phyloP scores from a whole-genome alignment of 73 alveolate species.

The Symbiodinium natans region DNA sequence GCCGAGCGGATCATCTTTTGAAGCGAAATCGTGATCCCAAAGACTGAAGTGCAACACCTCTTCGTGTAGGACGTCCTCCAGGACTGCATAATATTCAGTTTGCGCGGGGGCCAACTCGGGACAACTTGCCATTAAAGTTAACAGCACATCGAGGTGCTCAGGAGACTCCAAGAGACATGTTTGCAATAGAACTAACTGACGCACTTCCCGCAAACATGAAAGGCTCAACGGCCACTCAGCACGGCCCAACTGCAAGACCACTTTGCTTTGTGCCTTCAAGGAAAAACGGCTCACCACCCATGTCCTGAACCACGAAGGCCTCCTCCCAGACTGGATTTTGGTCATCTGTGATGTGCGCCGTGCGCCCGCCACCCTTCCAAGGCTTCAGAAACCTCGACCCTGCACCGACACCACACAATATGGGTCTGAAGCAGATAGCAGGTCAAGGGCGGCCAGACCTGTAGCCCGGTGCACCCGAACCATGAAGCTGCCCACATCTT shows the following conservation, averaged over 20 bases:
- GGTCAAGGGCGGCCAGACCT: background rate
- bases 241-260: too few relatives aligned
- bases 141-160: too few relatives aligned
- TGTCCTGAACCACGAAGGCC: background rate
- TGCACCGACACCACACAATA: background rate
- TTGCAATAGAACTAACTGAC: too few relatives aligned
- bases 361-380: slow-evolving; percentile 58
- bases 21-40: background rate
- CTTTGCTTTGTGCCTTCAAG: too few relatives aligned
- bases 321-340: background rate
- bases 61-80: background rate
- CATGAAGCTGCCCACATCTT: background rate
- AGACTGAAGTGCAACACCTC: background rate
- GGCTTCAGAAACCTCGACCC: slow-evolving; percentile 25
- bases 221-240: too few relatives aligned
- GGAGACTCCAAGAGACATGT: too few relatives aligned
- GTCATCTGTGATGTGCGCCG: background rate
- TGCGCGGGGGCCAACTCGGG: too few relatives aligned
- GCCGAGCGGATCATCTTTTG: background rate
- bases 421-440: background rate
- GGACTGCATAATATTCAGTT: too few relatives aligned
- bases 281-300: too few relatives aligned
- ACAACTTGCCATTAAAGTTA: too few relatives aligned
- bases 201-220: too few relatives aligned
- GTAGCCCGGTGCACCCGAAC: slow-evolving; percentile 13